Evolutionary conservation across 1,284 basidiomycete species (phyloP).

Genomic region (Filobasidium uniguttulatum): DNA sequence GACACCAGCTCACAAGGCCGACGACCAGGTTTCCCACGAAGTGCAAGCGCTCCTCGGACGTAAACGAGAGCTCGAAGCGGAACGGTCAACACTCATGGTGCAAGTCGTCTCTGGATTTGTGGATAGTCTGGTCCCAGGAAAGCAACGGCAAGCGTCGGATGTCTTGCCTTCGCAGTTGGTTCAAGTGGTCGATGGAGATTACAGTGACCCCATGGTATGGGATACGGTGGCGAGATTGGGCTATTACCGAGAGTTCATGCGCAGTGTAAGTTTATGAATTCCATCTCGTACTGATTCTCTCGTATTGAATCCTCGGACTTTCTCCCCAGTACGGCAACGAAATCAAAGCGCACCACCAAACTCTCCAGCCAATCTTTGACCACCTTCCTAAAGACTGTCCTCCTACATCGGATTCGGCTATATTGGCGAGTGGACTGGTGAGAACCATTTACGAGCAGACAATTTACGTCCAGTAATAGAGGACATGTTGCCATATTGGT

Average conservation of each 20-base stretch:
- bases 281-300: background rate
- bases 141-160: constrained; percentile 22
- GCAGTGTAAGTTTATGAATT: constrained; percentile 20
- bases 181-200: constrained; percentile 24
- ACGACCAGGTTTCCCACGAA: background rate
- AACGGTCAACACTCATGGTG: constrained; percentile 7
- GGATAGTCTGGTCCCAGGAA: constrained; percentile 20
- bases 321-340: background rate
- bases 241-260: constrained; percentile 34
- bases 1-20: no score
- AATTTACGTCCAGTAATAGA: no score
- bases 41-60: background rate
- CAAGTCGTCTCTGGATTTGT: constrained; percentile 8
- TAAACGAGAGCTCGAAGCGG: constrained; percentile 1
- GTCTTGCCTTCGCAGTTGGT: constrained; percentile 19
- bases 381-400: background rate
- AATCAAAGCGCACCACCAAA: background rate
- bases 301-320: no score
- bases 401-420: background rate
- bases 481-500: no score
- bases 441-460: background rate
- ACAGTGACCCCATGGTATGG: constrained; percentile 19
- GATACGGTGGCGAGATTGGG: constrained; percentile 26
- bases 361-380: background rate
- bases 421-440: background rate